Evolutionary conservation across 202 grass and related monocot species (phyloP).

Genomic region (Saccharum hybrid): DNA sequence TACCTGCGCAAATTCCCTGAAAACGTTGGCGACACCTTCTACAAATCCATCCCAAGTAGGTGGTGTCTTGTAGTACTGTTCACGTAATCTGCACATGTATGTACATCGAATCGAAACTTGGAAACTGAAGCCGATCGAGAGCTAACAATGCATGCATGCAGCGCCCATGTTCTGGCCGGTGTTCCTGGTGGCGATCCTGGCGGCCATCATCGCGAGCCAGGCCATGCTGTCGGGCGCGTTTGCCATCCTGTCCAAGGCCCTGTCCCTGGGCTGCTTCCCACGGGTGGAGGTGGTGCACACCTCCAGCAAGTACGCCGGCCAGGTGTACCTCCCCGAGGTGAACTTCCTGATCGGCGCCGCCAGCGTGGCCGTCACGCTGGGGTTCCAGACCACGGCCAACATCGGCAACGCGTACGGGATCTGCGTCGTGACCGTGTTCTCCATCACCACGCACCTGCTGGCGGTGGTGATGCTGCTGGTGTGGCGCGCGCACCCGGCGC

Average conservation of each 20-base stretch:
- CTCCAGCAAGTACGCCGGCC: conserved; percentile 61
- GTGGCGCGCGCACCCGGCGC: conserved; percentile 24
- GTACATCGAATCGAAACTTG: too few relatives aligned
- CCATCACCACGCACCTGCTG: conserved; percentile 59
- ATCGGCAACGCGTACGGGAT: conserved; percentile 74
- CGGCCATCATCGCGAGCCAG: conserved; percentile 90
- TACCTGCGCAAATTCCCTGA: conserved; percentile 68
- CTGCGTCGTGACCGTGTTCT: conserved; percentile 53
- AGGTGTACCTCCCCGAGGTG: conserved; percentile 74
- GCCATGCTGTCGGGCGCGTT: conserved; percentile 91
- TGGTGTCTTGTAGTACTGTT: too few relatives aligned
- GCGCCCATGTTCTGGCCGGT: conserved; percentile 76
- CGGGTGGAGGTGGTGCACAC: conserved; percentile 69
- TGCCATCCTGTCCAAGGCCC: conserved; percentile 74
- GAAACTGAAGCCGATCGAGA: too few relatives aligned
- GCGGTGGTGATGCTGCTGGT: conserved; percentile 57
- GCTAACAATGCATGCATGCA: conserved; percentile 22
- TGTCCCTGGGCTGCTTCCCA: conserved; percentile 78
- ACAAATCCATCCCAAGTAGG: conserved; percentile 75
- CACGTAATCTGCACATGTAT: too few relatives aligned
- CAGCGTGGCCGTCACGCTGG: conserved; percentile 67
- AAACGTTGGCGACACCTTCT: conserved; percentile 62
- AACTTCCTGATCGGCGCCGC: conserved; percentile 65
- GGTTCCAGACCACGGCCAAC: conserved; percentile 57
- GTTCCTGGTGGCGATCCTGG: conserved; percentile 63